These are phyloP conservation scores for Lodderomyces pseudojiufengensis DNA, from an alignment of 1,139 yeast genomes.

Conservation along the genomic window DNA sequence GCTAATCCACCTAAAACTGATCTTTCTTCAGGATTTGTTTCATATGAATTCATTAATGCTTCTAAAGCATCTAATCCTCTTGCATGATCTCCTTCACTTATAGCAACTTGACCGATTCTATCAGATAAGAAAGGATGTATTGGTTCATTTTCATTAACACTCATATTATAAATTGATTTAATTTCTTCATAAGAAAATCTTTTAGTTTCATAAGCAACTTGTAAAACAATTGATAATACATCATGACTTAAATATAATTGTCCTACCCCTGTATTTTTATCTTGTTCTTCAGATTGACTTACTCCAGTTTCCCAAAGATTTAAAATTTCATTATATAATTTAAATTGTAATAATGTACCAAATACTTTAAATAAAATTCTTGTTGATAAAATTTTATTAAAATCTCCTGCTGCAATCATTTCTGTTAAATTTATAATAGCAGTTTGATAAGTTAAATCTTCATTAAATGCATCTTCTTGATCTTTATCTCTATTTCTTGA, in stretches of 20 bases:
- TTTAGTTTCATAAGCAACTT: slow-evolving; percentile 60
- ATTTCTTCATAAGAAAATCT: slow-evolving; percentile 60
- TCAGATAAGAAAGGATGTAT: slow-evolving; percentile 29
- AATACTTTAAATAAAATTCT: slow-evolving; percentile 31
- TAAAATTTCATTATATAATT: slow-evolving; percentile 32
- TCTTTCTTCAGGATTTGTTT: slow-evolving; percentile 16
- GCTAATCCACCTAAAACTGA: slow-evolving; percentile 27
- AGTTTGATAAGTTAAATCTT: slow-evolving; percentile 30
- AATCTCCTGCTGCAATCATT: slow-evolving; percentile 29
- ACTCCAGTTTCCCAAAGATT: slow-evolving; percentile 45
- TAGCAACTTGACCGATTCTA: slow-evolving; percentile 41
- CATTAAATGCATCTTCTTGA: slow-evolving; percentile 26
- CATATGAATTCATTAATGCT: slow-evolving; percentile 29
- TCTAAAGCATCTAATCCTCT: slow-evolving; percentile 42
- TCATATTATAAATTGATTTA: slow-evolving; percentile 34
- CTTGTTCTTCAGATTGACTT: slow-evolving; percentile 21
- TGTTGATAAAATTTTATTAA: slow-evolving; percentile 22
- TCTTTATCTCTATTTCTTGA: slow-evolving; percentile 40
- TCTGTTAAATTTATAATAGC: slow-evolving; percentile 36
- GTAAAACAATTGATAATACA: slow-evolving; percentile 70
- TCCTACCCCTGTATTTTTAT: slow-evolving; percentile 13
- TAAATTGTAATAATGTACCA: slow-evolving; percentile 24
- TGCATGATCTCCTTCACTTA: slow-evolving; percentile 37
- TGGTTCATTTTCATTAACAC: slow-evolving; percentile 20
- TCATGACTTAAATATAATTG: slow-evolving; percentile 43